Evolutionary conservation across 2,329 filamentous ascomycete species (phyloP).

Genomic region (Cladosporium sp.): DNA sequence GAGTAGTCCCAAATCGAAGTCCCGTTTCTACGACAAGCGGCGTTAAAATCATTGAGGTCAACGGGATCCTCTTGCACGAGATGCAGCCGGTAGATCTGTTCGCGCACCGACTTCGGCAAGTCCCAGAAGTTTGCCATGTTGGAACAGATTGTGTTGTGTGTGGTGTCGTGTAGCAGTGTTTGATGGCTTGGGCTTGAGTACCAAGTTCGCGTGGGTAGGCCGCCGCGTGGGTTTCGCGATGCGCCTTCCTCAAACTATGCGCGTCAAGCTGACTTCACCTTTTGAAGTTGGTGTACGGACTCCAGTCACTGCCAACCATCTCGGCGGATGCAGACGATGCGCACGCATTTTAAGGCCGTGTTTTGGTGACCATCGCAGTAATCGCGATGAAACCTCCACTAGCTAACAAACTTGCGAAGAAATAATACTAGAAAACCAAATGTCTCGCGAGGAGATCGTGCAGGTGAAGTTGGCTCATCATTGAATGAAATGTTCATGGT

Average conservation of each 20-base stretch:
- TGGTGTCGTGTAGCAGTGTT: not conserved
- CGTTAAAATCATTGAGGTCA: not conserved
- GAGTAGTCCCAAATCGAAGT: not conserved
- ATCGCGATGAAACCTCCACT: not conserved
- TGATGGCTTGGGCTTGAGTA: not conserved
- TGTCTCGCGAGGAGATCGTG: too few species aligned
- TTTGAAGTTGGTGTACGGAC: not conserved
- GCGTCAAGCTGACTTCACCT: not conserved
- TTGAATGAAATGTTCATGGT: not conserved
- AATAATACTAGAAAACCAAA: too few species aligned
- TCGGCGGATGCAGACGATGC: not conserved
- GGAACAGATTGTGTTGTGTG: not conserved
- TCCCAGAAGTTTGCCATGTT: constrained; percentile 33
- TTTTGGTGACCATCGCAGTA: not conserved
- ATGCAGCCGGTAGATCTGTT: constrained; percentile 32
- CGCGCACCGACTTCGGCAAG: constrained; percentile 30
- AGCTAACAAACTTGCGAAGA: not conserved
- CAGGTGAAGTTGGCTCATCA: not conserved
- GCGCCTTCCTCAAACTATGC: not conserved
- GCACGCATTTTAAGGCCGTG: not conserved
- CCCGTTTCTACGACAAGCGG: not conserved
- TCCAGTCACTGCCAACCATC: not conserved
- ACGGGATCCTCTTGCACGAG: constrained; percentile 27
- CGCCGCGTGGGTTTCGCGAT: not conserved
- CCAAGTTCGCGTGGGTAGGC: not conserved